A percentile compares a stretch with the other conserved stretches of the same genome.
These are phyloP conservation scores for Alternaria metachromatica DNA, from an alignment of 2,329 filamentous ascomycete species.

Conservation along the genomic window DNA sequence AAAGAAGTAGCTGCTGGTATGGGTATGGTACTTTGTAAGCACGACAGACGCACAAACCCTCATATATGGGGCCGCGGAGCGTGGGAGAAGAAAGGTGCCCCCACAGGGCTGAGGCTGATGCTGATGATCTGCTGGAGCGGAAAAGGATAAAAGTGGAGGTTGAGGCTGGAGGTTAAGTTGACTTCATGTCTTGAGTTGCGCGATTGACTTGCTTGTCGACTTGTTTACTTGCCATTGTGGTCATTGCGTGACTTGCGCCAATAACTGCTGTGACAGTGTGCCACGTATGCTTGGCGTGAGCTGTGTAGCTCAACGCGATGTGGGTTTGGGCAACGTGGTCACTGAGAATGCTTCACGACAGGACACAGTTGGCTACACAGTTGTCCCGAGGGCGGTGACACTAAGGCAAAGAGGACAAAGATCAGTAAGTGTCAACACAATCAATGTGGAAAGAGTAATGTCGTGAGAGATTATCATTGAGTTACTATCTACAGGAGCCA, in stretches of 20 bases:
- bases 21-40: too few species aligned
- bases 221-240: background rate
- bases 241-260: background rate
- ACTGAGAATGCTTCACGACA: background rate
- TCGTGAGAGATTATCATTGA: constrained; percentile 28
- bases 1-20: background rate
- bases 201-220: background rate
- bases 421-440: background rate
- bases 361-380: background rate
- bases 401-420: background rate
- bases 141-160: background rate
- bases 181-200: background rate
- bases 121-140: background rate
- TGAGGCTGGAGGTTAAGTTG: background rate
- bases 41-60: background rate
- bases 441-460: background rate
- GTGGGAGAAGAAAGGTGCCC: background rate
- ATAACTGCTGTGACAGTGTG: background rate
- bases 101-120: background rate
- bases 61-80: background rate
- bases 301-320: background rate
- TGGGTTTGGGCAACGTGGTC: background rate
- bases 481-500: constrained; percentile 33
- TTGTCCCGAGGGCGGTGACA: background rate
- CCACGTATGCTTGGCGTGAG: background rate